These are phyloP conservation scores for Fusarium musae DNA, from an alignment of 2,329 filamentous ascomycete species.

Conservation along the genomic window DNA sequence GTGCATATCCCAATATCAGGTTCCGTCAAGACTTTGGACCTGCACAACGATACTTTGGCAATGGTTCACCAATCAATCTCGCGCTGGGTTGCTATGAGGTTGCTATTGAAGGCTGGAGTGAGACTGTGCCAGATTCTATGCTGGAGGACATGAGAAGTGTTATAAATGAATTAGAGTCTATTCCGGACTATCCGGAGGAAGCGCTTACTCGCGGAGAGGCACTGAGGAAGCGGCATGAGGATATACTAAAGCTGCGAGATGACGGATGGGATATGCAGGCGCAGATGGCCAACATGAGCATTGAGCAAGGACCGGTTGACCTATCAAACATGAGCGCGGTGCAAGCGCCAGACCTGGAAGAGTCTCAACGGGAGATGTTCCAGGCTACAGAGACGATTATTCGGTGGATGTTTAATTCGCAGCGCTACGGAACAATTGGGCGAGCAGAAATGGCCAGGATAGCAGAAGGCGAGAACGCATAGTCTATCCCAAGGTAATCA, in stretches of 20 bases:
- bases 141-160: neutral
- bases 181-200: neutral
- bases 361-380: neutral
- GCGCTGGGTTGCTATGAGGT: neutral
- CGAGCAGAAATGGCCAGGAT: neutral
- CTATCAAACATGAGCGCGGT: neutral
- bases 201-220: neutral
- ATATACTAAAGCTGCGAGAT: neutral
- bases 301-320: neutral
- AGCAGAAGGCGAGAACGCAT: neutral
- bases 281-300: neutral
- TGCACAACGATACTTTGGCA: neutral
- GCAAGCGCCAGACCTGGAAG: neutral
- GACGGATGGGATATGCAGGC: neutral
- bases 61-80: fast-evolving
- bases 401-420: neutral
- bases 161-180: neutral
- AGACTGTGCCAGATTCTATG: neutral
- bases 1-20: neutral
- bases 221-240: neutral
- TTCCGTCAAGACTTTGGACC: neutral
- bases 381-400: neutral
- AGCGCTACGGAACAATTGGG: neutral
- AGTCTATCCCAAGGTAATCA: neutral
- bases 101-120: neutral